Base-by-base conservation (phyloP, 768 basidiomycete genomes). In the Phylloporus scabripes region DNA sequence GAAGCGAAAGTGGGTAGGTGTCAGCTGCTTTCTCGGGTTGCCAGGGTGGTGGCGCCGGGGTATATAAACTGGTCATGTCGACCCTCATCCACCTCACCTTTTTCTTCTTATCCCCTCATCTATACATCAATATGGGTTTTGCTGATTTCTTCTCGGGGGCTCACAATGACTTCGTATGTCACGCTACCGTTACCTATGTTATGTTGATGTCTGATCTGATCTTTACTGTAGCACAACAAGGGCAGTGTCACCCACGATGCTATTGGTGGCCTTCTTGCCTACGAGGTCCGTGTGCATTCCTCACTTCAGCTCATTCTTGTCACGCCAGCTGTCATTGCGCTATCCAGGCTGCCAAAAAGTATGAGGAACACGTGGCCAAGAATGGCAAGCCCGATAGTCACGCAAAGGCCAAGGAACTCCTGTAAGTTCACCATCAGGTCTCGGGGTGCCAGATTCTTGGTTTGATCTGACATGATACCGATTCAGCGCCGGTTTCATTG, bases 301-400 rank as follows among this genome's bases (percentile, higher is more conserved):
- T 28, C 15, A 21, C 18, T 7, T 3, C 6, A 15, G 18, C 11
- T 12, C 17, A 9, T 20, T 40, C n/a, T 17, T 2, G 4, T 17
- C 11, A 17, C 5, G 2, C 20, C 7, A 8, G 37, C 32, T 11
- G 7, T 36, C 7, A 6, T 32, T 20, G 18, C 3, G 14, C 32
- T 17, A 23, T 45, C 21, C 24, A 63, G 63, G 54, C 46, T 36
- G 7, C 42, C 21, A 60, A 59, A 42, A 45, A 49, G 2, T 64
- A 59, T 20, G 59, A 64, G 50, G 1, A 60, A 0, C 61, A 60
- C 31, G 0, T 23, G 1, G 51, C 43, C 1, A 1, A 0, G n/a
- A 52, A 60, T 1, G 63, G 62, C 28, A 15, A 50, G n/a, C 64
- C 61, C 26, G 47, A 47, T 11, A 33, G 1, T 6, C 61, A 65